These are phyloP conservation scores for Spongispora temasekensis DNA, from an alignment of 1,284 basidiomycete genomes.

Conservation along the genomic window DNA sequence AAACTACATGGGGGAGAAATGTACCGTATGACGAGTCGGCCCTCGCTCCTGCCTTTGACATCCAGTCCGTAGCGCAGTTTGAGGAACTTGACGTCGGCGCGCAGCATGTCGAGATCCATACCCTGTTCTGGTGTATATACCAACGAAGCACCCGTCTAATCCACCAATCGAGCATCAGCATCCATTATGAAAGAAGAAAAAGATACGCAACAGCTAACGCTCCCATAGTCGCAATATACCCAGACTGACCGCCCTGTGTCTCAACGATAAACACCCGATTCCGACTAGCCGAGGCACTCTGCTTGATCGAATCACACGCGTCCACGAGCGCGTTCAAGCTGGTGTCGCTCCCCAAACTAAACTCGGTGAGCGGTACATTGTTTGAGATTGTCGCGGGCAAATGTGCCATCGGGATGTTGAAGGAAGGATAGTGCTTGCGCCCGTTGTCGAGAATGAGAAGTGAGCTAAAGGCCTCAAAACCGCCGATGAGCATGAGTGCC, in stretches of 20 bases:
- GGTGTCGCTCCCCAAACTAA: conserved; percentile 93
- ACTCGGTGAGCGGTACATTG: conserved; percentile 97
- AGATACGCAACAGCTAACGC: conserved; percentile 81
- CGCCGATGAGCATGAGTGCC: conserved; percentile 88
- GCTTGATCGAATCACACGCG: conserved; percentile 97
- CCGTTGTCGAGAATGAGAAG: conserved; percentile 80
- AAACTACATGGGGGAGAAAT: no score
- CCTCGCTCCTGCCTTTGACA: conserved; percentile 87
- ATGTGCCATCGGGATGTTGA: conserved; percentile 93
- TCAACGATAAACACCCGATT: conserved; percentile 98
- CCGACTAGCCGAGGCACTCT: conserved; percentile 92
- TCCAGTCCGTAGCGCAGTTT: conserved; percentile 87
- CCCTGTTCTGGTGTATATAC: conserved; percentile 95
- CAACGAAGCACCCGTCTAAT: conserved; percentile 84
- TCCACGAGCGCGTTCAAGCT: conserved; percentile 96
- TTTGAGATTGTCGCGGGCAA: conserved; percentile 96
- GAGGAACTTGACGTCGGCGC: conserved; percentile 88
- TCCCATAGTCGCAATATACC: conserved; percentile 94
- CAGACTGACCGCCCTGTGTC: conserved; percentile 96
- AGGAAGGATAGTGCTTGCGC: conserved; percentile 81
- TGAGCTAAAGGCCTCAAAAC: conserved; percentile 92
- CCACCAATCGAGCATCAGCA: conserved; percentile 1
- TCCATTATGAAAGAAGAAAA: not conserved
- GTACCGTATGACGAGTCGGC: conserved; percentile 88
- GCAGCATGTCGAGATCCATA: conserved; percentile 80